Conservation (phyloP, 257 asterid species). For the Cynanchum wilfordii region DNA sequence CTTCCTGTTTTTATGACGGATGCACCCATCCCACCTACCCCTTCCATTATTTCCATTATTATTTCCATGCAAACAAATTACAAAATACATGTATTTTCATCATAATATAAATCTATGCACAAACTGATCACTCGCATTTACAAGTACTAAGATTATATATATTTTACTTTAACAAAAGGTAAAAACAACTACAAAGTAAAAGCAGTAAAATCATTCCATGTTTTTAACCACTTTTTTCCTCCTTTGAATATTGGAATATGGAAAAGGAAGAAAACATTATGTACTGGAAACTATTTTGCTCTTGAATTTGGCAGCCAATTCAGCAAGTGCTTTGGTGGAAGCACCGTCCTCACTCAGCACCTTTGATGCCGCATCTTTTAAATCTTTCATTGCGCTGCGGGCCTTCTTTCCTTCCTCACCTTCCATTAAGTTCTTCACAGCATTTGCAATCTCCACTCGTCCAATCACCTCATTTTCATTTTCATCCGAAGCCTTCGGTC, state of each 20-base stretch:
- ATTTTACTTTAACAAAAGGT: not conserved
- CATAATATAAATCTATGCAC: not conserved
- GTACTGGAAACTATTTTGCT: not conserved
- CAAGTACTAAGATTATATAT: not conserved
- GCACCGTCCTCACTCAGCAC: conserved; percentile 15
- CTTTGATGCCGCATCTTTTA: conserved; percentile 47
- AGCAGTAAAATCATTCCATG: not conserved
- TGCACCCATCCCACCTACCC: not conserved
- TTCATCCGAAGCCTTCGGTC: conserved; percentile 25
- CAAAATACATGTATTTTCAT: not conserved
- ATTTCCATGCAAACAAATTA: not conserved
- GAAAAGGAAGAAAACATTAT: no score
- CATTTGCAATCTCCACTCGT: conserved; percentile 37
- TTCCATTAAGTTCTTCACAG: conserved; percentile 48
- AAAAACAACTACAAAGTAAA: not conserved
- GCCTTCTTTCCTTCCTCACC: conserved; percentile 25
- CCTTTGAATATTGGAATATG: no score
- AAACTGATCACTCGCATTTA: not conserved
- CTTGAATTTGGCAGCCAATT: conserved; percentile 1
- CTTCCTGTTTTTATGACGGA: not conserved
- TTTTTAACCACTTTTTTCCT: not conserved
- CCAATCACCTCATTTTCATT: conserved; percentile 40
- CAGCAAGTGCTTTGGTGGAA: conserved; percentile 7
- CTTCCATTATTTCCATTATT: not conserved
- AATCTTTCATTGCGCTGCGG: conserved; percentile 42